Evolutionary conservation across 805 yeast species (phyloP), one percentile per base, ranked within the genome.

Genomic region (Crinitomyces ghanaensis): DNA sequence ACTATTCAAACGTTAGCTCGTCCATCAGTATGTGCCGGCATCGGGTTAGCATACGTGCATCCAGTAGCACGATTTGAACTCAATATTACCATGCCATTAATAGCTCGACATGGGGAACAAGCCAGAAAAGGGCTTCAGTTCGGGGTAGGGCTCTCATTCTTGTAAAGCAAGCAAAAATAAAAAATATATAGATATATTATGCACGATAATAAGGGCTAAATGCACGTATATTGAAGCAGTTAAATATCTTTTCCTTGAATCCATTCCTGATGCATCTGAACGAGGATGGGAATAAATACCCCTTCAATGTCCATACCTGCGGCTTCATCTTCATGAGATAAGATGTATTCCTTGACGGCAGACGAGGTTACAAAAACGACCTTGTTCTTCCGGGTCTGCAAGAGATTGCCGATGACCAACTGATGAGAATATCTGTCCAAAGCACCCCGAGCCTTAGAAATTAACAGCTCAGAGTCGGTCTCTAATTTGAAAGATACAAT

Each of bases 401-500:
- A 61, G 43, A 91, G 59, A 50, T 91, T 91, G 3, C 98, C 98
- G 53, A 91, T 85, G 8, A 91, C 98, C 34, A 91, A 60, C 56
- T 88, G 96, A 57, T 91, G 98, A 40, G 74, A 79, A 56, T 91
- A 91, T 38, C 95, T 66, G 18, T 72, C 72, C 38, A 91, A 65
- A 0, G 98, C 96, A 37, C 69, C 74, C 32, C 63, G 62, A 7
- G 95, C 81, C 58, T 91, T 91, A 37, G 67, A 63, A 30, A 85
- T 66, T 42, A 91, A 61, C 16, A 91, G 71, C 6, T 62, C 45
- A 36, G 59, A 53, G 54, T 91, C 98, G 0, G 98, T 91, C 51
- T 91, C 98, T 33, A 91, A 67, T 56, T 91, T 91, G 61, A 91
- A 91, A 12, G 94, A 81, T 1, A 88, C 80, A 37, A 91, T 83